Evolutionary conservation across 441 rosid species (phyloP), one percentile per base, ranked within the genome.

Genomic region (Isatis lusitanica): DNA sequence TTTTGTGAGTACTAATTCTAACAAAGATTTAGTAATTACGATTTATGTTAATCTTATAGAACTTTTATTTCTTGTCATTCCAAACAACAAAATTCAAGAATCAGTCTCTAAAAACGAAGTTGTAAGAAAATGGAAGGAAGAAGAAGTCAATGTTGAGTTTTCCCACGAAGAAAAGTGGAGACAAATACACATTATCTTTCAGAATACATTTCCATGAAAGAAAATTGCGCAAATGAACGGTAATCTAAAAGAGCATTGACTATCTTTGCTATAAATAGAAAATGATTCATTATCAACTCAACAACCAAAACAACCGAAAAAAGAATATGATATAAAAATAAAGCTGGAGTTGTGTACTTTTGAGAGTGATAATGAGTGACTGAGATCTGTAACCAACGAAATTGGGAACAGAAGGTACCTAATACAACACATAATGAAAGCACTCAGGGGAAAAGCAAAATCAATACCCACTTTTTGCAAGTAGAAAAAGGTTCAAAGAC

Each of bases 361-460:
- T 76, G 46, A 63, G 50, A 62, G n/a, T 69, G 74, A 70, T 56
- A 76, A 56, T 21, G 75, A 70, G 71, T 63, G 75, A 76, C 66
- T 76, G 79, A 76, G 75, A 46, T 75, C 9, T 68, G 57, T 63
- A 63, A 63, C 67, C 53, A 76, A 63, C 71, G 8, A 70, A 43
- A 30, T 63, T 63, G 62, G 70, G 47, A 63, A 63, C 31, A 69
- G 33, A 58, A 57, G 15, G 39, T 63, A 36, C 21, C 56, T 68
- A 59, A 67, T 50, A 69, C 11, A 62, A 63, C 70, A 69, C 51
- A 68, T 68, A 71, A 63, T 64, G 61, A 57, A 70, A 71, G 58
- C 67, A 58, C 68, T 44, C 36, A 42, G 18, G 44, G 39, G 10
- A 35, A 56, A 63, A 38, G 66, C 16, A 64, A 46, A 36, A 75